phyloP scores from a whole-genome alignment of 495 filamentous ascomycete species.

The Rostrohypoxylon terebratum region DNA sequence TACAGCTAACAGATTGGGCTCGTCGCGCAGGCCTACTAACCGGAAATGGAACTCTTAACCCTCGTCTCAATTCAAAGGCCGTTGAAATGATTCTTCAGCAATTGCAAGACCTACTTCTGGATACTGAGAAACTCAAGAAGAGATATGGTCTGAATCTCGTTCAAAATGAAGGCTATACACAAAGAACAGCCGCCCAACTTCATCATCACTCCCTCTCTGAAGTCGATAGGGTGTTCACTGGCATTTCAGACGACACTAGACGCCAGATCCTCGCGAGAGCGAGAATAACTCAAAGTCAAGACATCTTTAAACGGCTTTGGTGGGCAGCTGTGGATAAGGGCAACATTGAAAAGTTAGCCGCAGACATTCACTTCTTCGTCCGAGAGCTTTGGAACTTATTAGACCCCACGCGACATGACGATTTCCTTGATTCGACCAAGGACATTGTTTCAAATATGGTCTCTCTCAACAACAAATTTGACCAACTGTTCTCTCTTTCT shows the following conservation, averaged over 20 bases:
- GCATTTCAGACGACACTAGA: background rate
- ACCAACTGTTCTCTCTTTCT: background rate
- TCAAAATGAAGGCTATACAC: background rate
- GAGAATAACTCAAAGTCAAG: background rate
- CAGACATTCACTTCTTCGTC: background rate
- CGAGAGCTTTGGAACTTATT: conserved; percentile 3
- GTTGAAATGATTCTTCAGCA: conserved; percentile 8
- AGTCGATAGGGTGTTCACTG: background rate
- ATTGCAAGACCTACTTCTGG: conserved; percentile 2
- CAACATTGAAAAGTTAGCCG: background rate
- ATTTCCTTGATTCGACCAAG: conserved; percentile 5
- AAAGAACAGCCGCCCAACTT: background rate
- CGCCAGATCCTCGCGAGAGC: background rate
- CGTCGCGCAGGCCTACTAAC: conserved; percentile 1
- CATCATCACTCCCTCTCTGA: background rate
- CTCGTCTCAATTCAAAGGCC: background rate
- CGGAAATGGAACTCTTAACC: background rate
- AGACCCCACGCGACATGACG: background rate
- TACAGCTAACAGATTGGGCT: conserved; percentile 8
- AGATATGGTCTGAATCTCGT: background rate
- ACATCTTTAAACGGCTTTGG: conserved; percentile 1
- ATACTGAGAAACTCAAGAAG: conserved; percentile 4
- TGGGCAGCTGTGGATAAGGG: conserved; percentile 3
- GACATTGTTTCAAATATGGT: conserved; percentile 1
- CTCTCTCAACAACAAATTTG: conserved; percentile 2